phyloP scores from a whole-genome alignment of 2,329 filamentous ascomycete species.

The Colletotrichum limetticola region DNA sequence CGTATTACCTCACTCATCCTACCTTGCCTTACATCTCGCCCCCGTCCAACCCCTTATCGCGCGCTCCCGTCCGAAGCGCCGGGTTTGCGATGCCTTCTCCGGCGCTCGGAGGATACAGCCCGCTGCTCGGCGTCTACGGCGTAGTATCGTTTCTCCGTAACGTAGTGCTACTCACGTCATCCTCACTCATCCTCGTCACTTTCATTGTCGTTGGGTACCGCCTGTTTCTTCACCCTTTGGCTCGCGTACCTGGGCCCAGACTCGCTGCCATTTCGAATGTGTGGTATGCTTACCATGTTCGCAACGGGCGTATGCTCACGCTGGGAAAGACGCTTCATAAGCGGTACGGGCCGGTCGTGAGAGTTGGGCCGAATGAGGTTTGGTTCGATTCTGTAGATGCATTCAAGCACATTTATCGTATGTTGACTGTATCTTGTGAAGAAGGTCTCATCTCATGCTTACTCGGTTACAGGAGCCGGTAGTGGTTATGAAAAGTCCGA shows the following conservation, averaged over 20 bases:
- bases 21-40: background rate
- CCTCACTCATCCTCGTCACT: background rate
- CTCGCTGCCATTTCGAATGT: constrained; percentile 57
- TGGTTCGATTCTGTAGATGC: constrained; percentile 62
- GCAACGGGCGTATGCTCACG: constrained; percentile 53
- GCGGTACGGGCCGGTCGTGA: constrained; percentile 61
- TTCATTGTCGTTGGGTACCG: constrained; percentile 45
- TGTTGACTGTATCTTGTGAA: constrained; percentile 23
- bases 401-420: constrained; percentile 60
- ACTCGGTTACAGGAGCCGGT: constrained; percentile 49
- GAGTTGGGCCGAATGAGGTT: constrained; percentile 64
- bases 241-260: constrained; percentile 57
- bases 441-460: background rate
- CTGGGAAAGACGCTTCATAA: constrained; percentile 57
- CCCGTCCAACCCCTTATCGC: background rate
- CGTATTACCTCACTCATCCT: background rate
- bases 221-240: constrained; percentile 55
- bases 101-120: constrained; percentile 11
- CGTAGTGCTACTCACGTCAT: background rate
- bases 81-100: constrained; percentile 25
- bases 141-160: background rate
- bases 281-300: constrained; percentile 59
- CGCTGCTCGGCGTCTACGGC: constrained; percentile 1
- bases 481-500: constrained; percentile 62
- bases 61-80: constrained; percentile 9